phyloP scores from a whole-genome alignment of 805 yeast genomes.

The Kuraishia borneana region DNA sequence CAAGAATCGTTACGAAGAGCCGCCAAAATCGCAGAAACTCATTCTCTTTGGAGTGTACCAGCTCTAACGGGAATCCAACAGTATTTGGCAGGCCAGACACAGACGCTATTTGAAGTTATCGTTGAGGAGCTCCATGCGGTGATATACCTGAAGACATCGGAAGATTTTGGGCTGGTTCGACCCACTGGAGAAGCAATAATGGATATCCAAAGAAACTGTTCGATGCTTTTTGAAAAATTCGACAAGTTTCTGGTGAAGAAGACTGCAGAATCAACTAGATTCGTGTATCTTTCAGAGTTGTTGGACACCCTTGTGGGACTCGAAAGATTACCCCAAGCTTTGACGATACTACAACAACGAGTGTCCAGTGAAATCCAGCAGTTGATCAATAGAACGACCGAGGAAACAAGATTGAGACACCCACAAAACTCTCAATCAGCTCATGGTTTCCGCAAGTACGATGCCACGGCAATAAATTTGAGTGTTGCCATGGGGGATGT shows the following conservation, averaged over 20 bases:
- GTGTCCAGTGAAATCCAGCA: constrained; percentile 53
- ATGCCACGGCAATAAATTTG: constrained; percentile 14
- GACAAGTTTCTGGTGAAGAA: constrained; percentile 2
- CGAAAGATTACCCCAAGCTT: constrained; percentile 47
- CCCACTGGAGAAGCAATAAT: no score
- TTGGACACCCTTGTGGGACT: constrained; percentile 38
- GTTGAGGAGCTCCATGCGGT: constrained; percentile 69
- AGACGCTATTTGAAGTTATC: constrained; percentile 54
- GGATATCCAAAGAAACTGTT: no score
- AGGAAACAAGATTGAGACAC: constrained; percentile 24
- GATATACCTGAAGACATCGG: constrained; percentile 39
- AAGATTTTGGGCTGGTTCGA: neutral
- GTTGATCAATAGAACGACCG: constrained; percentile 49
- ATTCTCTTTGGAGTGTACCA: constrained; percentile 46
- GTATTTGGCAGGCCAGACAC: constrained; percentile 44
- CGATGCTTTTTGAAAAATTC: constrained; percentile 1
- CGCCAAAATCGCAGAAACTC: constrained; percentile 32
- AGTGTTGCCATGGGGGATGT: constrained; percentile 33
- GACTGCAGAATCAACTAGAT: neutral
- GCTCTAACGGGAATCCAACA: constrained; percentile 39
- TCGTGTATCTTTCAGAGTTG: constrained; percentile 28
- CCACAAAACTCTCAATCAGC: constrained; percentile 1
- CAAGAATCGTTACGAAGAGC: constrained; percentile 27
- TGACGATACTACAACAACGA: constrained; percentile 41
- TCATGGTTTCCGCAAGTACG: constrained; percentile 12